Evolutionary conservation across 257 asterid genomes (phyloP), one percentile per base, ranked within the genome.

Genomic region (Galeopsis tetrahit): DNA sequence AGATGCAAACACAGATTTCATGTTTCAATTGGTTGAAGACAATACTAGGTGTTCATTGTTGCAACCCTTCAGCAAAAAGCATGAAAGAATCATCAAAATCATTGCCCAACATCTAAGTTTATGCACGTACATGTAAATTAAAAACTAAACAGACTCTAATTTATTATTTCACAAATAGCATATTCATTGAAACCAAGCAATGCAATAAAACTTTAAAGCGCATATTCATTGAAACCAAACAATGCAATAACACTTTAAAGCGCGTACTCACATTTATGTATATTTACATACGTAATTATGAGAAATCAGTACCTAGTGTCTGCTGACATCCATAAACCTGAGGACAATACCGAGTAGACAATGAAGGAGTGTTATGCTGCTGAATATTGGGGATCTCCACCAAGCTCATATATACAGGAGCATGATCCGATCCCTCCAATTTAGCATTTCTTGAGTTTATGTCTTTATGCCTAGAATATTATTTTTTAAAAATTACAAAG

Each of bases 371-470:
- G 83, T 84, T 84, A 77, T 94, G 98, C 76, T 74, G 75, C 51
- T 74, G 71, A 70, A 86, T 69, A 73, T 75, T 73, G 64, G 97
- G 95, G 64, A 94, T 82, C 69, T 77, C 95, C 32, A 63, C 75
- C 80, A 94, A 85, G 78, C 78, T 80, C 80, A 75, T 14, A 71
- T 79, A 90, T 49, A 94, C 98, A 58, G 99, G 99, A 85, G 77
- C 97, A 73, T 94, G 99, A 83, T 94, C 99, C 0, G 98, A 94
- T 48, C 99, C 99, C 84, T 91, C 97, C 87, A 87, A 59, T 86
- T 94, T 91, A 74, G 78, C 79, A 80, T 82, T 84, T 82, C 89
- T 88, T 13, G 87, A 87, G 52, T 74, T 74, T 60, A 61, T 70
- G 13, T 70, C 83, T 67, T 79, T 79, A 73, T 76, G 79, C 73